Percentiles rank a stretch among this genome's conserved stretches.
These are phyloP conservation scores for Alternaria consortialis DNA, from an alignment of 2,329 filamentous ascomycete genomes.

Conservation along the genomic window DNA sequence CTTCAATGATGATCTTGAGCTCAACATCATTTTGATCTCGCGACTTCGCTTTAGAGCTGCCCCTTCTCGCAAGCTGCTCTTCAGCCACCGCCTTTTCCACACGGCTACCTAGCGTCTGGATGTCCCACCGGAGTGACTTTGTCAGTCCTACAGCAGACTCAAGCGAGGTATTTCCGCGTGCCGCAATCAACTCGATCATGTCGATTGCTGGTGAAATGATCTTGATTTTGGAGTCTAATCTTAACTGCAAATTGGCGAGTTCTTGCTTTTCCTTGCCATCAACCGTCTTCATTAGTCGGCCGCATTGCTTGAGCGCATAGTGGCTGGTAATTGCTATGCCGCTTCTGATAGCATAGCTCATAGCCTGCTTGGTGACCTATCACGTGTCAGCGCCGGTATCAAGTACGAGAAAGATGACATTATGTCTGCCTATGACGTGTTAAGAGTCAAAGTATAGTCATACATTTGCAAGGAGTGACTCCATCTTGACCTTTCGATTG, in stretches of 20 bases:
- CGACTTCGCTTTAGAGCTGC: conserved; percentile 58
- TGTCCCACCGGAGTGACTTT: conserved; percentile 82
- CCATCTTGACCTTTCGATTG: conserved; percentile 66
- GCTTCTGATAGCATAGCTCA: conserved; percentile 89
- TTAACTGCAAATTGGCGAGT: conserved; percentile 74
- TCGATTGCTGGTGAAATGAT: conserved; percentile 91
- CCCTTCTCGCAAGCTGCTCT: conserved; percentile 63
- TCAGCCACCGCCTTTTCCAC: conserved; percentile 74
- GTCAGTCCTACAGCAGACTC: conserved; percentile 87
- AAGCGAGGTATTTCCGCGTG: conserved; percentile 78
- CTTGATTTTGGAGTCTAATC: conserved; percentile 87
- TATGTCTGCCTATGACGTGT: conserved; percentile 6
- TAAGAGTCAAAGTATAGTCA: conserved; percentile 20
- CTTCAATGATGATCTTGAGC: conserved; percentile 73
- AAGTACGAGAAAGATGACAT: background rate
- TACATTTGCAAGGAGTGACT: conserved; percentile 71
- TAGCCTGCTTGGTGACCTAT: conserved; percentile 76
- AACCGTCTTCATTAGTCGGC: conserved; percentile 75
- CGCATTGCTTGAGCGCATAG: conserved; percentile 85
- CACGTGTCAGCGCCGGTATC: conserved; percentile 14
- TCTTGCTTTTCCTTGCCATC: conserved; percentile 77
- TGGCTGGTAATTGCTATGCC: conserved; percentile 85
- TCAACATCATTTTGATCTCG: conserved; percentile 69
- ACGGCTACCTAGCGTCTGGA: conserved; percentile 78
- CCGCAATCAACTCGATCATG: conserved; percentile 87